Evolutionary conservation across 2,329 filamentous ascomycete species (phyloP).

Genomic region (Epichloe gansuensis): DNA sequence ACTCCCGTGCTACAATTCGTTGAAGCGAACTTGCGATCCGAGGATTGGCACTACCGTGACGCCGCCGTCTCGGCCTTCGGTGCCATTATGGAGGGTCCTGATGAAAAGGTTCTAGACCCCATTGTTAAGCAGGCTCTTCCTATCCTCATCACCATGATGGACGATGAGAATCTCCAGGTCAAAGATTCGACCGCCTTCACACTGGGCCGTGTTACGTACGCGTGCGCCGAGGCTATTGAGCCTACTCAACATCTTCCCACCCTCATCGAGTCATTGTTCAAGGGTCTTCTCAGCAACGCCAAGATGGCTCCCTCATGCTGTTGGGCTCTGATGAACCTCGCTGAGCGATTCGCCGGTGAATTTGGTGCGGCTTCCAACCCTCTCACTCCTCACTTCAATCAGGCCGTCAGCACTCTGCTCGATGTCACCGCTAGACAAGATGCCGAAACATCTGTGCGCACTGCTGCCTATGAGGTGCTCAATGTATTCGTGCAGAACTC

Average conservation of each 20-base stretch:
- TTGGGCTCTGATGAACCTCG: conserved; percentile 97
- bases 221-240: conserved; percentile 84
- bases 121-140: conserved; percentile 92
- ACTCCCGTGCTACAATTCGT: conserved; percentile 82
- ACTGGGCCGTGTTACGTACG: conserved; percentile 89
- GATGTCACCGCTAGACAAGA: conserved; percentile 73
- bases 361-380: conserved; percentile 66
- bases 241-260: conserved; percentile 69
- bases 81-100: conserved; percentile 96
- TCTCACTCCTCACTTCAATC: conserved; percentile 83
- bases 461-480: conserved; percentile 92
- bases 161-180: conserved; percentile 78
- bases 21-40: conserved; percentile 75
- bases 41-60: conserved; percentile 92
- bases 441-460: conserved; percentile 78
- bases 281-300: conserved; percentile 75
- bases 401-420: conserved; percentile 76
- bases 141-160: conserved; percentile 84
- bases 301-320: conserved; percentile 99
- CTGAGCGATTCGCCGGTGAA: conserved; percentile 87
- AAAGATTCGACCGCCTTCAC: conserved; percentile 94
- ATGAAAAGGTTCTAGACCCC: conserved; percentile 81
- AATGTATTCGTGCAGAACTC: conserved; percentile 89
- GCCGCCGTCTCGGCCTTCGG: conserved; percentile 95
- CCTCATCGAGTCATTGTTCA: conserved; percentile 80